A percentile compares a stretch with the other conserved stretches of the same genome.
Evolutionary conservation across 1,139 yeast genomes (phyloP).

Genomic region (Hansenula anomala): DNA sequence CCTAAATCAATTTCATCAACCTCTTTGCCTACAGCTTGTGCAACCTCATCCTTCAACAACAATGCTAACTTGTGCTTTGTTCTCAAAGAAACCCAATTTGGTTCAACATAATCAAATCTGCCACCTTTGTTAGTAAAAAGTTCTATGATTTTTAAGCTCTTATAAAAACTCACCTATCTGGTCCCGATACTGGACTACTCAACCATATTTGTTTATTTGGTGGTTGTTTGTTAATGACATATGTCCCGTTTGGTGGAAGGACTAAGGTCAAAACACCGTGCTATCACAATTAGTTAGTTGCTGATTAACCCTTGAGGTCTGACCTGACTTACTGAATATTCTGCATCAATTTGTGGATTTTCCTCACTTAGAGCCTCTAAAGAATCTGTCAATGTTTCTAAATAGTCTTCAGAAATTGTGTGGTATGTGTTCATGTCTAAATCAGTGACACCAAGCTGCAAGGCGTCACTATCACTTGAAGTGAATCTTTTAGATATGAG

Average conservation of each 20-base stretch:
- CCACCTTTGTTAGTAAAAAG: not conserved
- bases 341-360: constrained; percentile 63
- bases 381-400: constrained; percentile 58
- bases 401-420: constrained; percentile 48
- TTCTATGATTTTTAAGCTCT: not conserved
- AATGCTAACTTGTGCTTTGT: constrained; percentile 44
- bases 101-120: constrained; percentile 50
- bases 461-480: constrained; percentile 1
- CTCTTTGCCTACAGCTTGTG: constrained; percentile 30
- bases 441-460: constrained; percentile 34
- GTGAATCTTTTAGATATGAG: not conserved
- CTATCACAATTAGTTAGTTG: constrained; percentile 29
- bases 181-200: constrained; percentile 82
- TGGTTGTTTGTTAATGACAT: constrained; percentile 86
- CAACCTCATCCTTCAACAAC: constrained; percentile 42
- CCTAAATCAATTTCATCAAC: constrained; percentile 17
- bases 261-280: constrained; percentile 75
- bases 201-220: constrained; percentile 90
- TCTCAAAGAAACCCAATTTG: constrained; percentile 54
- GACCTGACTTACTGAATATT: constrained; percentile 27
- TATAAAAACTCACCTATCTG: constrained; percentile 35
- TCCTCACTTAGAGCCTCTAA: constrained; percentile 57
- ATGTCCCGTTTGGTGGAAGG: constrained; percentile 66
- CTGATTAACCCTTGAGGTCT: not conserved
- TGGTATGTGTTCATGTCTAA: constrained; percentile 50